Percentiles rank a stretch among this genome's conserved stretches.
Conservation (phyloP, 208 protist species). For the Wallacemonas sp. region DNA sequence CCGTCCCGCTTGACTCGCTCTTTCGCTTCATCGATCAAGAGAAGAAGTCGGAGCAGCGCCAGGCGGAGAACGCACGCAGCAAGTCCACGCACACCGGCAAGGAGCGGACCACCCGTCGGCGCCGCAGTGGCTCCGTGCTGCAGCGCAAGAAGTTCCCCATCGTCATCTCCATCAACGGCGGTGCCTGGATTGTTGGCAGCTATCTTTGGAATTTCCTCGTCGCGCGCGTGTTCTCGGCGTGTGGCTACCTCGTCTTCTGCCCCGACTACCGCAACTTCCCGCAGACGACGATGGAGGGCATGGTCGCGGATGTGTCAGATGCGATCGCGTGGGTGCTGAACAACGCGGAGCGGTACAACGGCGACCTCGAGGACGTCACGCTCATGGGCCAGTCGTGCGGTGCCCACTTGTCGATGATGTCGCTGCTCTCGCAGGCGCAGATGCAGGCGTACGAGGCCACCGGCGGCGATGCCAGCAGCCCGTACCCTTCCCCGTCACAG, state of each 20-base stretch:
- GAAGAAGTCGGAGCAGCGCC: constrained; percentile 28
- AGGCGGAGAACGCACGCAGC: neutral
- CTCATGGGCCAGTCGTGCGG: constrained; percentile 83
- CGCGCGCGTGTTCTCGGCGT: constrained; percentile 59
- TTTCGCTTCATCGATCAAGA: constrained; percentile 72
- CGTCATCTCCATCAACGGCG: constrained; percentile 72
- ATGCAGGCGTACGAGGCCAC: constrained; percentile 48
- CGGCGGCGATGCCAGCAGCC: constrained; percentile 15
- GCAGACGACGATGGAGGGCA: constrained; percentile 88
- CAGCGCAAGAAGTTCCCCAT: constrained; percentile 69
- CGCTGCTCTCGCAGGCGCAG: constrained; percentile 82
- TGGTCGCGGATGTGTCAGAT: constrained; percentile 87
- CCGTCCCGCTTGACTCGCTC: constrained; percentile 63
- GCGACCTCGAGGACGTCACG: constrained; percentile 56
- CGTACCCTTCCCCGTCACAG: constrained; percentile 29
- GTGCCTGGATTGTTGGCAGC: constrained; percentile 81
- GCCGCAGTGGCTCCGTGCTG: constrained; percentile 12
- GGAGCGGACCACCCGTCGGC: neutral
- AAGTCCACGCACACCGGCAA: neutral
- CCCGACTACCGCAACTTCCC: constrained; percentile 94
- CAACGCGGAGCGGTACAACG: constrained; percentile 46
- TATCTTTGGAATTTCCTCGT: constrained; percentile 75
- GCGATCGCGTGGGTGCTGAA: constrained; percentile 84
- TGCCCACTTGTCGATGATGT: constrained; percentile 89
- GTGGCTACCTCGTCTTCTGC: constrained; percentile 77